Conservation (phyloP, 192 early-diverging fungal species). For the Entomortierella lignicola region DNA sequence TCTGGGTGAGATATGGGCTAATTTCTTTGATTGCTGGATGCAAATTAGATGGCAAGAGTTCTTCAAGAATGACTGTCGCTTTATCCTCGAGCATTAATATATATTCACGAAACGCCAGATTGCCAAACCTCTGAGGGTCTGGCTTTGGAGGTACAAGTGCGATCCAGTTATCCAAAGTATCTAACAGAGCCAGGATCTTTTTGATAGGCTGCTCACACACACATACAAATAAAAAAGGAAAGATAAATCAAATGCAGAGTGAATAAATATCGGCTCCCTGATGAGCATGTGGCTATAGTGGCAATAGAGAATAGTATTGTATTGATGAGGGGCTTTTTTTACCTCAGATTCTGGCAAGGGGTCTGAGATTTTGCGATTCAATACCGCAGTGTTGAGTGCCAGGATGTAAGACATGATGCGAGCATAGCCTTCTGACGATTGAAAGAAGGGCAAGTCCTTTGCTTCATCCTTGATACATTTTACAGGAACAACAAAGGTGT, state of each 20-base stretch:
- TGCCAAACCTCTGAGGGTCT: slow-evolving; percentile 88
- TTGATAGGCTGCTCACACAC: slow-evolving; percentile 55
- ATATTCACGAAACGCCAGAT: slow-evolving; percentile 90
- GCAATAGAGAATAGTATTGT: too few relatives aligned
- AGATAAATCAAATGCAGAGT: too few relatives aligned
- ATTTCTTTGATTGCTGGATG: slow-evolving; percentile 78
- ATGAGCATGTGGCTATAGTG: too few relatives aligned
- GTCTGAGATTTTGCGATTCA: slow-evolving; percentile 70
- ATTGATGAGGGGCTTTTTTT: too few relatives aligned
- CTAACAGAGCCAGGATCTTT: slow-evolving; percentile 70
- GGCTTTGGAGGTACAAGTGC: slow-evolving; percentile 81
- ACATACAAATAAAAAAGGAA: slow-evolving; percentile 8
- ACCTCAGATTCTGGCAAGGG: slow-evolving; percentile 69
- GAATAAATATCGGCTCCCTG: too few relatives aligned
- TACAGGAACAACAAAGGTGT: slow-evolving; percentile 21
- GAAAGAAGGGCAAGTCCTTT: slow-evolving; percentile 61
- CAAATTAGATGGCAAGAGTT: slow-evolving; percentile 37
- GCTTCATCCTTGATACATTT: slow-evolving; percentile 51
- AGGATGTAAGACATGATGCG: slow-evolving; percentile 80
- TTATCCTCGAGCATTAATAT: slow-evolving; percentile 49
- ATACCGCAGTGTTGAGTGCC: slow-evolving; percentile 76
- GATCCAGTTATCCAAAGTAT: slow-evolving; percentile 76
- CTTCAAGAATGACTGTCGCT: slow-evolving; percentile 34
- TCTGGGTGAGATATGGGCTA: slow-evolving; percentile 71
- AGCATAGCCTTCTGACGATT: slow-evolving; percentile 71